Percentiles rank a stretch among this genome's conserved stretches.
Conservation (phyloP, 2,329 filamentous ascomycete genomes). For the Chaetomium olivaceum region DNA sequence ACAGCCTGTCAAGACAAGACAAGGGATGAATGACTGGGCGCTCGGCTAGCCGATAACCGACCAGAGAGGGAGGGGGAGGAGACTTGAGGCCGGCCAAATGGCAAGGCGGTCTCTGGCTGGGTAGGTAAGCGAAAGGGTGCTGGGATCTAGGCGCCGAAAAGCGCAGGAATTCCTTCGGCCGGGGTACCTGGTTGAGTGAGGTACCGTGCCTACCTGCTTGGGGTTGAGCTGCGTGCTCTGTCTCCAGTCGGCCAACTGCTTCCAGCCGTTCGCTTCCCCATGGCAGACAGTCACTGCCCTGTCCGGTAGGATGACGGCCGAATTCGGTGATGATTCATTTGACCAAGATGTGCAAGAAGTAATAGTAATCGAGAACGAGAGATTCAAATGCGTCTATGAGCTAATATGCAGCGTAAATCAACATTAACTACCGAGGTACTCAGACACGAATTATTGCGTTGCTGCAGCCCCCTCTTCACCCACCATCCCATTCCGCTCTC, state of each 20-base stretch:
- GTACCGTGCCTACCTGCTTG: not conserved
- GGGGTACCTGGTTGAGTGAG: not conserved
- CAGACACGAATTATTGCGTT: not conserved
- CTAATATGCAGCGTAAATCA: not conserved
- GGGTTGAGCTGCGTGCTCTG: not conserved
- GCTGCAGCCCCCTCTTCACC: not conserved
- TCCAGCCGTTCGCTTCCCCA: not conserved
- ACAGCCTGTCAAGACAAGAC: not conserved
- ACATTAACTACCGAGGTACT: not conserved
- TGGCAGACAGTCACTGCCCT: too few species aligned
- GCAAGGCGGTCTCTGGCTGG: not conserved
- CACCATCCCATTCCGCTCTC: not conserved
- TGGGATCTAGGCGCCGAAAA: not conserved
- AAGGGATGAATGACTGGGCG: not conserved
- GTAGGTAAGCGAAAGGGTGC: not conserved
- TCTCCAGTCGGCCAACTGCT: not conserved
- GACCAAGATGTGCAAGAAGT: not conserved
- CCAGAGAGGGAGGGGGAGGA: not conserved
- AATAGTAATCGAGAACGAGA: not conserved
- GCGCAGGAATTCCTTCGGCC: slow-evolving; percentile 1
- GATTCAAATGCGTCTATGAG: not conserved
- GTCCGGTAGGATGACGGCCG: not conserved
- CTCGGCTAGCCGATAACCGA: not conserved
- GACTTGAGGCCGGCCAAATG: not conserved
- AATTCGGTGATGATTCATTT: not conserved